Evolutionary conservation across 305 asterid species (phyloP).

Genomic region (Fraxinus platypoda): DNA sequence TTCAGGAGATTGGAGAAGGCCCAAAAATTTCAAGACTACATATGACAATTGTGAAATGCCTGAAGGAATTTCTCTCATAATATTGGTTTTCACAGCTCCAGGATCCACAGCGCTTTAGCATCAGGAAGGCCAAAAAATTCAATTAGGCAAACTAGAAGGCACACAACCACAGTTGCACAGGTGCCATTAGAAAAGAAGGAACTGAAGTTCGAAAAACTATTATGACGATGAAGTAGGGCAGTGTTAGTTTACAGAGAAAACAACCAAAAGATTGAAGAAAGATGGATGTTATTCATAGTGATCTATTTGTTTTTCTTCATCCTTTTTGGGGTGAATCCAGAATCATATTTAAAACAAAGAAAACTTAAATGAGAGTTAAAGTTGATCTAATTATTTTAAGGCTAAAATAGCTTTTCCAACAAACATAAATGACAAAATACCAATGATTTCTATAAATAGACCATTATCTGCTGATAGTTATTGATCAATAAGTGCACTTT

Average conservation of each 20-base stretch:
- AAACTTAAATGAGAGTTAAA: neutral
- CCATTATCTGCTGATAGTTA: neutral
- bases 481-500: neutral
- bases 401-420: neutral
- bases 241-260: neutral
- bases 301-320: neutral
- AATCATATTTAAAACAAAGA: neutral
- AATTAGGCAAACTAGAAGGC: slow-evolving; percentile 9
- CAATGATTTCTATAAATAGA: neutral
- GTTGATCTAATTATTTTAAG: neutral
- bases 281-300: neutral
- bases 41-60: slow-evolving; percentile 45
- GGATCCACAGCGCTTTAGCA: slow-evolving; percentile 73
- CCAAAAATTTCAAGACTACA: slow-evolving; percentile 45
- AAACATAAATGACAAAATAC: neutral
- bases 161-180: neutral
- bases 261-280: too few species aligned
- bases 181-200: neutral
- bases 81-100: slow-evolving; percentile 76
- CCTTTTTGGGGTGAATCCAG: neutral
- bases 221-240: neutral
- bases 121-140: slow-evolving; percentile 9
- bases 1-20: slow-evolving; percentile 69
- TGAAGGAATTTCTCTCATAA: slow-evolving; percentile 81
- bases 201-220: neutral